Conservation (phyloP, 2,329 filamentous ascomycete genomes). For the Coniosporium tulheliwenetii region DNA sequence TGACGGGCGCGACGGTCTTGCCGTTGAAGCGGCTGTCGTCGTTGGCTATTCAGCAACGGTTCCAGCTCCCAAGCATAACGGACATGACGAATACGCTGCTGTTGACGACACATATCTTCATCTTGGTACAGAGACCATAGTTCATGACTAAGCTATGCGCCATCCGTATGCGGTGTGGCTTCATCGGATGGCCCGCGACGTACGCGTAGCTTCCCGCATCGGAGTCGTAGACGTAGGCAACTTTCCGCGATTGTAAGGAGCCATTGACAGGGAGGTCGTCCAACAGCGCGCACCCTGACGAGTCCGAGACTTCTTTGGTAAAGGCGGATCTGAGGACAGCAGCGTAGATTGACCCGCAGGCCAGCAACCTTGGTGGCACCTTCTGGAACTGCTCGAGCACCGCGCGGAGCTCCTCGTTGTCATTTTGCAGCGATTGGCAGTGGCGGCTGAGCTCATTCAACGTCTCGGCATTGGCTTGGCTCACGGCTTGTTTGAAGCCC, state of each 20-base stretch:
- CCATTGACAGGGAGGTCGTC: conserved; percentile 85
- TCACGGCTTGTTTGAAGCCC: conserved; percentile 16
- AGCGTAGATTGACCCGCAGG: no score
- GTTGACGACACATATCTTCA: conserved; percentile 64
- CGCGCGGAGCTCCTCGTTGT: conserved; percentile 47
- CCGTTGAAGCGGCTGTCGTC: conserved; percentile 76
- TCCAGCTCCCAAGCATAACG: conserved; percentile 67
- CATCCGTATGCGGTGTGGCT: conserved; percentile 53
- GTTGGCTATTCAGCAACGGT: conserved; percentile 75
- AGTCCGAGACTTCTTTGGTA: conserved; percentile 33
- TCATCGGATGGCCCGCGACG: conserved; percentile 56
- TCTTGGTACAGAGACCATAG: conserved; percentile 57
- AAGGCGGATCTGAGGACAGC: no score
- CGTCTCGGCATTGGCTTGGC: conserved; percentile 40
- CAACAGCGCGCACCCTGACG: conserved; percentile 90
- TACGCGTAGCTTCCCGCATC: conserved; percentile 98
- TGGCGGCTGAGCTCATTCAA: conserved; percentile 31
- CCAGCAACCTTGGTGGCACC: conserved; percentile 25
- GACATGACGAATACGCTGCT: conserved; percentile 85
- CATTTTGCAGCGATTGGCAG: conserved; percentile 50
- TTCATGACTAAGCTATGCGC: conserved; percentile 52
- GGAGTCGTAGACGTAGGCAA: conserved; percentile 86
- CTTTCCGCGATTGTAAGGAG: conserved; percentile 92
- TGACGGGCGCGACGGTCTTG: conserved; percentile 83
- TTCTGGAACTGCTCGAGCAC: conserved; percentile 61